Base-by-base conservation (phyloP, 306 rosid species). In the Delonix regia region DNA sequence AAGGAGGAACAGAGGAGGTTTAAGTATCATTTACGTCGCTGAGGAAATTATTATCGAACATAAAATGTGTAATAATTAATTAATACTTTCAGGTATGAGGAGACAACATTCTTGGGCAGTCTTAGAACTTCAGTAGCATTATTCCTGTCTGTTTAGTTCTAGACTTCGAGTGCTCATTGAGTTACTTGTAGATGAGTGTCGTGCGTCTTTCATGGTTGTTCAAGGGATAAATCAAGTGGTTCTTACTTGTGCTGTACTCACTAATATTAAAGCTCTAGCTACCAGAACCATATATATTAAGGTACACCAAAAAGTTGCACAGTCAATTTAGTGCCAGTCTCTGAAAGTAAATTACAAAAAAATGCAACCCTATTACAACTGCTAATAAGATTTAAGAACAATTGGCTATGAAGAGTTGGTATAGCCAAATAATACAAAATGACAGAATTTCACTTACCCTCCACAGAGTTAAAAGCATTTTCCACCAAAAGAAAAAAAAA, bases 181-280 rank as follows among this genome's bases (percentile, higher is more conserved):
- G 6, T 19, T 53, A 14, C 64, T 9, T n/a, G 49, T n/a, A 52
- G 33, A 47, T 42, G 45, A 56, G 36, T 53, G 67, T 25, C 0
- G 4, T 47, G 18, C 55, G 57, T 56, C 25, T 60, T 27, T 39
- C 45, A 12, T 7, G 48, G 59, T 33, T 42, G 9, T 48, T 33
- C 52, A 55, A 24, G 33, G 7, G 19, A 64, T n/a, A 51, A 66
- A 24, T 9, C 48, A 36, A 9, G 30, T 6, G 57, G 21, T 68
- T 24, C 39, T 44, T 3, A 28, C 34, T 61, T 42, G 52, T 62
- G 55, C 27, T 30, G 19, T 5, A 45, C 49, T 28, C 45, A 74
- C 34, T 74, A 47, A 30, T 74, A 74, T 42, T 44, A 53, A 19
- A 53, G 34, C 61, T 55, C 71, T 44, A 67, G 60, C 25, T 14